Conservation (phyloP, 345 rosid genomes). For the Anastatica hierochuntica region DNA sequence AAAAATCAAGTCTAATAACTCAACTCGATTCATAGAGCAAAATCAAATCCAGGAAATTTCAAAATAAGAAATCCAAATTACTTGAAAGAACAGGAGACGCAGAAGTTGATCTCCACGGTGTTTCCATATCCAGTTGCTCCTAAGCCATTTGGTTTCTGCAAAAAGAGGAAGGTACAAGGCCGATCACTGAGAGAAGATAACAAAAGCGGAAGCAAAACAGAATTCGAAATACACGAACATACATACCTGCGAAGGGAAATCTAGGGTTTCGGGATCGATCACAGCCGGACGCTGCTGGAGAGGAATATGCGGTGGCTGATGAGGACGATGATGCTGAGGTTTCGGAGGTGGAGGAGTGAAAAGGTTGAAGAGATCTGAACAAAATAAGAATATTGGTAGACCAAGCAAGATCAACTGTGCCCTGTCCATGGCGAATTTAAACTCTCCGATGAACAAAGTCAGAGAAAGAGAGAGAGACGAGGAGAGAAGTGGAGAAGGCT, state of each 20-base stretch:
- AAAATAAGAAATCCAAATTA: neutral
- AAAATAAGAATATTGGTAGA: constrained; percentile 52
- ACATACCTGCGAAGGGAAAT: constrained; percentile 40
- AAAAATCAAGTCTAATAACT: neutral
- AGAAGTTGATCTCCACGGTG: constrained; percentile 60
- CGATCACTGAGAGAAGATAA: neutral
- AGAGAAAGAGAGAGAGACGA: neutral
- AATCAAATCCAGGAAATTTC: neutral
- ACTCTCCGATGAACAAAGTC: constrained; percentile 10
- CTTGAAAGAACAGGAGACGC: constrained; percentile 86
- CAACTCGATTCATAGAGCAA: neutral
- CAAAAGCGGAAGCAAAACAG: neutral
- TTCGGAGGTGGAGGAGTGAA: constrained; percentile 65
- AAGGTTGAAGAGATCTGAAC: constrained; percentile 51
- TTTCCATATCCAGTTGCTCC: constrained; percentile 58
- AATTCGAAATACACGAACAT: neutral
- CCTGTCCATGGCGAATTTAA: constrained; percentile 36
- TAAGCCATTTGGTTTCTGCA: constrained; percentile 34
- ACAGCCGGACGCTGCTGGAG: constrained; percentile 26
- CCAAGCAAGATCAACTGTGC: constrained; percentile 47
- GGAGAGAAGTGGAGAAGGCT: neutral
- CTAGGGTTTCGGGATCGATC: constrained; percentile 28
- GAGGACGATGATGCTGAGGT: constrained; percentile 27
- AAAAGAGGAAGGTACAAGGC: neutral
- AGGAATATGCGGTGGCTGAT: constrained; percentile 27